Percentiles rank a stretch among this genome's conserved stretches.
These are phyloP conservation scores for Penicillium malachiteum DNA, from an alignment of 495 filamentous ascomycete genomes.

Conservation along the genomic window DNA sequence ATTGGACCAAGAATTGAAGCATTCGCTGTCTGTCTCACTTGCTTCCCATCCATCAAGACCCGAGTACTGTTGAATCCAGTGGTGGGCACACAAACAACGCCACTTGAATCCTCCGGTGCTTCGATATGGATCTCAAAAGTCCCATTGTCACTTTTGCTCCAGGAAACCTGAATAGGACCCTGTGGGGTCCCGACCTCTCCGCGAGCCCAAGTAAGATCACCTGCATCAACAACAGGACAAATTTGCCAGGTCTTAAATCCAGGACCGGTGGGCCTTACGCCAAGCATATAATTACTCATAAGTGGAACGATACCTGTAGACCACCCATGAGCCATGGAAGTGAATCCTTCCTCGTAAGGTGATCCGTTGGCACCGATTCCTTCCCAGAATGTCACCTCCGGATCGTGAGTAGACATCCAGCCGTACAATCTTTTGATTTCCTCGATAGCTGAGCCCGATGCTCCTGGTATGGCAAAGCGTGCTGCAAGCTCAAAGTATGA, in stretches of 20 bases:
- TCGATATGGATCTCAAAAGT: slow-evolving; percentile 7
- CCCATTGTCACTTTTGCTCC: slow-evolving; percentile 21
- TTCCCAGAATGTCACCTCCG: slow-evolving; percentile 43
- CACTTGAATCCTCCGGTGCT: slow-evolving; percentile 5
- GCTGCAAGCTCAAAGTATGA: slow-evolving; percentile 50
- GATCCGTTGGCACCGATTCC: slow-evolving; percentile 37
- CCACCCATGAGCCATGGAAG: slow-evolving; percentile 42
- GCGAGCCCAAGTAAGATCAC: slow-evolving; percentile 36
- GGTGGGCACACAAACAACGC: slow-evolving; percentile 7
- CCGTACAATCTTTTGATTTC: slow-evolving; percentile 43
- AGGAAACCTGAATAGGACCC: slow-evolving; percentile 34
- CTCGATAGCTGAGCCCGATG: slow-evolving; percentile 34
- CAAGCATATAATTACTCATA: slow-evolving; percentile 39
- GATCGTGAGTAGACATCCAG: slow-evolving; percentile 46
- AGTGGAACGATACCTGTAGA: slow-evolving; percentile 38
- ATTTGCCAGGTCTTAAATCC: slow-evolving; percentile 38
- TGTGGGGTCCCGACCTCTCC: slow-evolving; percentile 39
- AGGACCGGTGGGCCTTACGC: slow-evolving; percentile 36
- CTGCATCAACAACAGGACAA: slow-evolving; percentile 27
- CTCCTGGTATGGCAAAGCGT: slow-evolving; percentile 33
- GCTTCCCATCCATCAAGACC: slow-evolving; percentile 1
- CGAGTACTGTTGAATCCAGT: background rate
- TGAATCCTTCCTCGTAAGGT: slow-evolving; percentile 38
- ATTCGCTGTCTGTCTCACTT: background rate
- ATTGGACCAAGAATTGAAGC: background rate